Evolutionary conservation across 352 stramenopile genomes (phyloP), one percentile per base, ranked within the genome.

Genomic region (Poterioochromonas sp.): DNA sequence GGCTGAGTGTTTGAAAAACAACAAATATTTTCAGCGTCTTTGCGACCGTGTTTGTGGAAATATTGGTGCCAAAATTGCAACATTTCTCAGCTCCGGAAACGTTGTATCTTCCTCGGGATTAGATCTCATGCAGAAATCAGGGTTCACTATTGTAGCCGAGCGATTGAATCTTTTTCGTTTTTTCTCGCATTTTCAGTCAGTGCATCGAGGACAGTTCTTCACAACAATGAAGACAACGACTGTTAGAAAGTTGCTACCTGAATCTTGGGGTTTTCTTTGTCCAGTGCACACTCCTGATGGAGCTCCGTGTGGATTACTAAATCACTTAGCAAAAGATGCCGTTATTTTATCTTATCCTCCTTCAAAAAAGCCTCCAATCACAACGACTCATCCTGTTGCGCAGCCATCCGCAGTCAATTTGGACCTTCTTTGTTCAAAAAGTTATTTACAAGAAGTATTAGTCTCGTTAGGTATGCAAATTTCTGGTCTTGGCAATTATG

Each of bases 141-240:
- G 96, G 47, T 99, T 98, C 85, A 99, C 95, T 29, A 97, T 99
- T 83, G 94, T 99, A 20, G 96, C 96, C 0, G 96, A 99, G 83
- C 95, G 97, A 78, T 86, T 99, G 64, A 99, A 99, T 84, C 98
- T 97, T 84, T 94, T 98, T 81, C 87, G 96, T 43, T 99, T 98
- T 87, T 94, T 98, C 60, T 95, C 93, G 53, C 96, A 99, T 84
- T 99, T 99, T 84, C 91, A 95, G 8, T 97, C 91, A 51, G 94
- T 99, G 37, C 95, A 99, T 62, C 90, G 96, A 85, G 96, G 96
- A 35, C 93, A 98, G 83, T 99, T 99, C 83, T 99, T 99, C 83
- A 98, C 95, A 44, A 95, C 97, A 82, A 99, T 99, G 96, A 99
- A 99, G 84, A 99, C 95, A 49, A 99, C 96, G 15, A 88, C 94